Evolutionary conservation across 768 basidiomycete genomes (phyloP).

Genomic region (Hebeloma cylindrosporum): DNA sequence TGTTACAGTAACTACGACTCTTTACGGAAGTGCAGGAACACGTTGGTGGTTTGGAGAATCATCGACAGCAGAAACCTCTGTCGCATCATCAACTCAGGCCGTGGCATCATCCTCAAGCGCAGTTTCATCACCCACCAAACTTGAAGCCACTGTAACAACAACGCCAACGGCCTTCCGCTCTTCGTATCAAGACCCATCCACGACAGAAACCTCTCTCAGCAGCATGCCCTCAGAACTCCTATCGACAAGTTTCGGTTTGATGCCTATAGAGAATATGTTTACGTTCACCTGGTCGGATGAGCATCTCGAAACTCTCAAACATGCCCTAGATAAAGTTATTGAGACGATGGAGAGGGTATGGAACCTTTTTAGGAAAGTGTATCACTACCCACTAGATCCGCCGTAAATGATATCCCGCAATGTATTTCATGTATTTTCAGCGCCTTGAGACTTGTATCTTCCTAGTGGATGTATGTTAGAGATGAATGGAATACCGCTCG

Average conservation of each 20-base stretch:
- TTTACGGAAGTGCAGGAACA: slow-evolving; percentile 25
- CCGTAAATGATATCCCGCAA: too few species aligned
- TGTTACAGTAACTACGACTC: slow-evolving; percentile 43
- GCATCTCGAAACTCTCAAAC: slow-evolving; percentile 21
- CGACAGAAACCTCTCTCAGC: slow-evolving; percentile 10
- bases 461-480: neutral
- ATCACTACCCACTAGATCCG: slow-evolving; percentile 60
- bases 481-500: neutral
- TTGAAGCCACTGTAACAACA: neutral
- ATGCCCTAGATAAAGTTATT: slow-evolving; percentile 36
- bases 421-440: too few species aligned
- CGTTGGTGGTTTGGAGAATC: slow-evolving; percentile 28
- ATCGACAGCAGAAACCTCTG: slow-evolving; percentile 12
- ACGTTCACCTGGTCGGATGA: slow-evolving; percentile 32
- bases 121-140: neutral
- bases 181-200: neutral
- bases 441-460: neutral
- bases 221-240: slow-evolving; percentile 10
- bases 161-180: slow-evolving; percentile 6
- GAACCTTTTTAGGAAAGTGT: slow-evolving; percentile 47
- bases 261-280: slow-evolving; percentile 30
- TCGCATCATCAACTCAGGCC: neutral
- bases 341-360: slow-evolving; percentile 42
- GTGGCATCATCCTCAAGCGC: neutral
- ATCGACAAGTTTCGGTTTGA: slow-evolving; percentile 28